Evolutionary conservation across 345 rosid genomes (phyloP), one percentile per base, ranked within the genome.

Genomic region (Microthlaspi erraticum): DNA sequence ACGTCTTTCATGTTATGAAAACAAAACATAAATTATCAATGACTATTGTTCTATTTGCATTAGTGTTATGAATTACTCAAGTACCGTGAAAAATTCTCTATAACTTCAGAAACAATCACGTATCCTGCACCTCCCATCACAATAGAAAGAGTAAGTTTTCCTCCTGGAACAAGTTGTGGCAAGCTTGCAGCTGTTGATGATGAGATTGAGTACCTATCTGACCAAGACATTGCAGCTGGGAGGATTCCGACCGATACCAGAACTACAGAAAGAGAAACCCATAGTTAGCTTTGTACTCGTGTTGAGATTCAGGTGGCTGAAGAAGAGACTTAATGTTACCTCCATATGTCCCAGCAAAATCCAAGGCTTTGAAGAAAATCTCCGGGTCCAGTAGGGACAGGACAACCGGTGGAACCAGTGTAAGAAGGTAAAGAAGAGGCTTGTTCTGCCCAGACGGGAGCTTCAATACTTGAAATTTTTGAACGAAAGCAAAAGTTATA

Each of bases 171-270:
- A 58, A 87, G 81, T 70, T 77, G 37, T 0, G 88, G 89, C 6
- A 69, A 38, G 26, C 65, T 79, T 60, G 72, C 10, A 0, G 78
- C 65, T 10, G 81, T 18, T 0, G 86, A 56, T 43, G 95, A 53
- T 36, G 72, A 42, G 55, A 48, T 75, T 10, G 82, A 74, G 77
- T 88, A 87, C 74, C 92, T 74, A 73, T 93, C 97, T n/a, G 89
- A 88, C 97, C 97, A 93, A 43, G 96, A 83, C 98, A 93, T 90
- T 39, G 93, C 92, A 18, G 93, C 97, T 59, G 96, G 98, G 57
- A 93, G 80, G 59, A 93, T 78, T 64, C 97, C 98, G 32, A 93
- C 88, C 61, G 90, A 75, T 65, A 90, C 87, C 64, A 93, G 57
- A 51, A 87, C 98, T 93, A 69, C 60, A 70, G 10, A 54, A 54